Conservation (phyloP, 2,329 filamentous ascomycete genomes). For the Chaetomium strumarium region DNA sequence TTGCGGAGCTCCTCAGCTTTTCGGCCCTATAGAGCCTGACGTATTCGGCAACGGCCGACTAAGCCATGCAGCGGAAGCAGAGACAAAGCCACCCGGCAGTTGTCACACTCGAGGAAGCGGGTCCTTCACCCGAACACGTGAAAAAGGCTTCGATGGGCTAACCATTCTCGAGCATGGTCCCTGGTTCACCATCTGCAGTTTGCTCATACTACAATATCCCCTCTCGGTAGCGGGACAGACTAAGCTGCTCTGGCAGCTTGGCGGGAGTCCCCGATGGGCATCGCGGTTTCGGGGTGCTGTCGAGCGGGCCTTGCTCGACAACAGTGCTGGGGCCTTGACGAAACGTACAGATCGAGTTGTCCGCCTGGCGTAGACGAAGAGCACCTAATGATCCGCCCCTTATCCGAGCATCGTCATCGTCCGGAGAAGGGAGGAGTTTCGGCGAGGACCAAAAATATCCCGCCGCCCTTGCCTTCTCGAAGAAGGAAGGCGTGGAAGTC, state of each 20-base stretch:
- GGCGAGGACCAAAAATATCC: conserved; percentile 9
- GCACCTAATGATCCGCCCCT: not conserved
- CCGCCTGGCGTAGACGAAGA: not conserved
- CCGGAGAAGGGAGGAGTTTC: not conserved
- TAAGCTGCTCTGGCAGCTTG: conserved; percentile 4
- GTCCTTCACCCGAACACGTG: conserved; percentile 25
- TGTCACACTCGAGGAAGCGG: conserved; percentile 20
- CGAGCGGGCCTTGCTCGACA: not conserved
- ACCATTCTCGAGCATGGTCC: conserved; percentile 11
- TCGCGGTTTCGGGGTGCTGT: conserved; percentile 13
- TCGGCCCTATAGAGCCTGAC: conserved; percentile 29
- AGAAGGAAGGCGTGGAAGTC: conserved; percentile 15
- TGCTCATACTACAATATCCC: conserved; percentile 4
- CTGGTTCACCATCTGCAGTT: conserved; percentile 4
- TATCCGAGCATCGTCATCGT: conserved; percentile 10
- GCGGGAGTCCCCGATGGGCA: conserved; percentile 3
- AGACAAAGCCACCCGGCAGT: conserved; percentile 22
- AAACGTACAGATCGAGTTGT: not conserved
- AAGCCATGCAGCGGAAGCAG: conserved; percentile 20
- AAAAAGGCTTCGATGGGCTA: conserved; percentile 11
- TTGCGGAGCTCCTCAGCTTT: conserved; percentile 20
- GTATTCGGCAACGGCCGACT: conserved; percentile 29
- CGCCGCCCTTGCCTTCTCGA: conserved; percentile 10
- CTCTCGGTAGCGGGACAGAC: conserved; percentile 7
- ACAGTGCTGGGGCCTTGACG: not conserved